Evolutionary conservation across 2,329 filamentous ascomycete species (phyloP), one percentile per base, ranked within the genome.

Genomic region (Akanthomyces muscarius): DNA sequence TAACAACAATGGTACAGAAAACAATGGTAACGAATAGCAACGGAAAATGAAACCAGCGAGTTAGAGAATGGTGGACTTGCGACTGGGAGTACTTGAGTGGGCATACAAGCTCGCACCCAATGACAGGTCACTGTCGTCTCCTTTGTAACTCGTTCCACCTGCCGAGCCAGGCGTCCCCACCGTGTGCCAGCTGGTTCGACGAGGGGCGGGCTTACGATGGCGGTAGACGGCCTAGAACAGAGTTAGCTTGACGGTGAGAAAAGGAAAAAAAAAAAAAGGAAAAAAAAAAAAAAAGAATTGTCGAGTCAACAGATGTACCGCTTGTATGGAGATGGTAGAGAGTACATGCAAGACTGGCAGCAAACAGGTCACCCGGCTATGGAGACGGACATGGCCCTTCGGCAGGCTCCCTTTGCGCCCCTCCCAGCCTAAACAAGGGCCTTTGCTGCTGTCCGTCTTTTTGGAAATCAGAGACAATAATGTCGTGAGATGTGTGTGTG

Each of bases 381-480:
- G 52, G 52, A 42, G 38, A 44, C 13, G 23, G 23, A 50, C 23
- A 30, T 16, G 47, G 47, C 47, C 47, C 30, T 50, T 50, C 47
- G 47, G 47, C 47, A 28, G 47, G 47, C 47, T 50, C 47, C 47
- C 47, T 30, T 50, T 30, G 47, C 47, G 21, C 38, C 38, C 23
- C 23, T 58, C 45, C 42, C 55, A 58, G 55, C 55, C 55, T 50
- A 50, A 58, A 41, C 55, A 18, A 58, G 55, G 54, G 54, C 18
- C 36, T 30, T 18, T 10, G 23, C 47, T 30, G 25, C 25, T 30
- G 23, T 50, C 47, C 47, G 47, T 28, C 47, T 50, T 28, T 48
- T 21, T 53, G 16, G 21, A n/a, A 14, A 21, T 21, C 33, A 58
- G 44, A 50, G 55, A 58, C 30, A 23, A 23, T 28, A 44, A 44